Base-by-base conservation (phyloP, 1,284 basidiomycete species). In the Leccinum fallax region DNA sequence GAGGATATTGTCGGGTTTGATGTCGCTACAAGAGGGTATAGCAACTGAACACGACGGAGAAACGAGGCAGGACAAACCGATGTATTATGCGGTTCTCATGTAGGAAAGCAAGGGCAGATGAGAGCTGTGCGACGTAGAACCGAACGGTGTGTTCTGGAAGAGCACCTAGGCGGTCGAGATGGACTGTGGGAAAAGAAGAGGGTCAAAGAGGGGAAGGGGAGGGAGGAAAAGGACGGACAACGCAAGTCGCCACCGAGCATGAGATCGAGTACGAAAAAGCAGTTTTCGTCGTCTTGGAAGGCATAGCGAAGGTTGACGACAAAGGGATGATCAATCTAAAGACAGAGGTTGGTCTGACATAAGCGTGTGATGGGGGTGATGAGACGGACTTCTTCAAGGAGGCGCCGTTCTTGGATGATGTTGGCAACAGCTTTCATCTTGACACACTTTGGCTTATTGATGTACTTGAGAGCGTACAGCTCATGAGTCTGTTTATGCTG, bases 251-350 rank as follows among this genome's bases (percentile, higher is more conserved):
- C 97, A 9, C 97, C 97, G 9, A 99, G 83, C 97, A 99, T 99
- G 61, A 98, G 83, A 79, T 99, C 97, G 66, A 99, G 79, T 16
- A 98, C 97, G 75, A 98, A 98, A 83, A 99, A 99, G 71, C 97
- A 95, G 76, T 99, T 98, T 75, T 98, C 97, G 73, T 98, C 97
- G 74, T 99, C 97, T 76, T 99, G 97, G 76, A 99, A 99, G 16
- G 97, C 97, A 76, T 98, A 98, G 55, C 97, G 89, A 74, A 99
- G 73, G 76, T 98, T 98, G 76, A 98, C 97, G 59, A 98, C 90
- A 73, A 94, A 98, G 0, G 96, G 94, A 69, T 97, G 95, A 78
- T 99, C 96, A 70, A 98, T 92, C 94, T 97, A 21, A 40, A 36
- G 46, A 57, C 40, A 58, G 53, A 61, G 38, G 10, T 55, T 15